A percentile compares a stretch with the other conserved stretches of the same genome.
phyloP scores from a whole-genome alignment of 495 filamentous ascomycete genomes.

The Lophiotrema nucula region DNA sequence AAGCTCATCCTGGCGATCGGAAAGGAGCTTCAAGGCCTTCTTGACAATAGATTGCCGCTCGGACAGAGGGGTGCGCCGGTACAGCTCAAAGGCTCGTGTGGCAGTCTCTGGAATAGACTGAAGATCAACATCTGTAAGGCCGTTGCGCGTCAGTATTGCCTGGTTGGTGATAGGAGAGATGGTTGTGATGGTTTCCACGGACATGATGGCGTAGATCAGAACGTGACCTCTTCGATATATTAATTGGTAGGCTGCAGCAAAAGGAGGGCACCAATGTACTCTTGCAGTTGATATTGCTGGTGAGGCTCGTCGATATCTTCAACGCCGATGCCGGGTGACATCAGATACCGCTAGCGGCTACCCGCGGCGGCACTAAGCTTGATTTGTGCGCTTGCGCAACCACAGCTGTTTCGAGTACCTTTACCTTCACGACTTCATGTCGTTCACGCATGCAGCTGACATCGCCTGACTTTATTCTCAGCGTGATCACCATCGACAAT shows the following conservation, averaged over 20 bases:
- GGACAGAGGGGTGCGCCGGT: constrained; percentile 59
- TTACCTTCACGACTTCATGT: too few relatives aligned
- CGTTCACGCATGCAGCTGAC: too few relatives aligned
- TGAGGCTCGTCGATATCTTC: constrained; percentile 12
- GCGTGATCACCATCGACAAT: too few relatives aligned
- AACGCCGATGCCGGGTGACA: constrained; percentile 11
- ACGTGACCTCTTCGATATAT: constrained; percentile 17
- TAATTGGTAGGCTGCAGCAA: constrained; percentile 11
- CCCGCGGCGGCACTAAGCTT: too few relatives aligned
- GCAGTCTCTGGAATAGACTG: constrained; percentile 63
- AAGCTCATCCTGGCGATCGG: constrained; percentile 72
- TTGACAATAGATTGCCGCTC: constrained; percentile 73
- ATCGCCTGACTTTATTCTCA: too few relatives aligned
- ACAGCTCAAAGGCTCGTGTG: constrained; percentile 68
- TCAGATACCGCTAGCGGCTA: too few relatives aligned
- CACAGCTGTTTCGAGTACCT: too few relatives aligned
- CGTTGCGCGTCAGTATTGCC: constrained; percentile 70
- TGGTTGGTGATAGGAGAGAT: constrained; percentile 85
- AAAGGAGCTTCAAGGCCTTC: constrained; percentile 68
- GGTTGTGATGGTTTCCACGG: constrained; percentile 77
- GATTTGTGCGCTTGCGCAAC: too few relatives aligned
- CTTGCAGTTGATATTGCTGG: constrained; percentile 22
- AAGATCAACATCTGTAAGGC: constrained; percentile 65
- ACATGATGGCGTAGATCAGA: constrained; percentile 54
- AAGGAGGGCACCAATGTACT: constrained; percentile 13